Evolutionary conservation across 306 rosid genomes (phyloP).

Genomic region (Corylus americana): DNA sequence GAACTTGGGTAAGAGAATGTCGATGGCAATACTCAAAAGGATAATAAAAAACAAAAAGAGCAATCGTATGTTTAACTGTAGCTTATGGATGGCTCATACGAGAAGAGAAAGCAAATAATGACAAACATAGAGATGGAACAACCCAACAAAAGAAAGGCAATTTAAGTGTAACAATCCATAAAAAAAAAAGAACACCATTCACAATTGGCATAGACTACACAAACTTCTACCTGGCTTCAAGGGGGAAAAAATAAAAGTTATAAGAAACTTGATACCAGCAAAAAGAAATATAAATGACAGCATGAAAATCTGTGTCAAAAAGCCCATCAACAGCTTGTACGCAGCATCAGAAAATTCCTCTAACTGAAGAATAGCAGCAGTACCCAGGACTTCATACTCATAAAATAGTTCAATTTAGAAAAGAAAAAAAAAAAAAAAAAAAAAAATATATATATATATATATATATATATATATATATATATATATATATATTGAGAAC

Average conservation of each 20-base stretch:
- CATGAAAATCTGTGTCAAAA: neutral
- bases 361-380: neutral
- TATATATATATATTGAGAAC: constrained; percentile 14
- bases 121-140: neutral
- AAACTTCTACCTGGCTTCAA: neutral
- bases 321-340: neutral
- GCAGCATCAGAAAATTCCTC: neutral
- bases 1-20: neutral
- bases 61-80: neutral
- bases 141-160: neutral
- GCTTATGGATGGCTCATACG: neutral
- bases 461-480: no score
- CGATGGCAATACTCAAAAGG: neutral
- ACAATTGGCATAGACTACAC: neutral
- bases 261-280: neutral
- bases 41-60: neutral
- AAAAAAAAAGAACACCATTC: neutral
- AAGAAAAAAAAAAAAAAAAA: neutral
- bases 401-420: constrained; percentile 22
- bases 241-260: neutral
- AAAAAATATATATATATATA: no score
- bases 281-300: neutral
- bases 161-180: neutral
- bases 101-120: neutral
- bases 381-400: constrained; percentile 16